Evolutionary conservation across 768 basidiomycete genomes (phyloP).

Genomic region (Sporobolomyces roseus): DNA sequence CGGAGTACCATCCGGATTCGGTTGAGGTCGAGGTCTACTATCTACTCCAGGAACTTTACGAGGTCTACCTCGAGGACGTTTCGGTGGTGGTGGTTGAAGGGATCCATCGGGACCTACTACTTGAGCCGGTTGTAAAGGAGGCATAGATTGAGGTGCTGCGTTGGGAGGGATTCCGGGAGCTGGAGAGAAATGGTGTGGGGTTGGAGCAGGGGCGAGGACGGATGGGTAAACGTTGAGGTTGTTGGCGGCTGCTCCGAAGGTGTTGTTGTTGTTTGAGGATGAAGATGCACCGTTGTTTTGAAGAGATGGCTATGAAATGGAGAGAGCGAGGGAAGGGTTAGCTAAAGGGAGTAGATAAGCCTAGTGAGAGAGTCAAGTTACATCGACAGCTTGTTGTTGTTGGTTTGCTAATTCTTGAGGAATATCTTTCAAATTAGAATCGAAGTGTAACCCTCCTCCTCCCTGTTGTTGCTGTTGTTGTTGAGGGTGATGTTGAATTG

Average conservation of each 20-base stretch:
- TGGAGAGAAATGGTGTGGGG: neutral
- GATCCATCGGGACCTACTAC: neutral
- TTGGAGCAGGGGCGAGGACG: neutral
- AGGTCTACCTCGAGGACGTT: slow-evolving; percentile 36
- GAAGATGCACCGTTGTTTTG: no score
- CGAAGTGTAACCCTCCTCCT: slow-evolving; percentile 20
- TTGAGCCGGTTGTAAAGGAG: slow-evolving; percentile 16
- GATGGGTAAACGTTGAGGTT: slow-evolving; percentile 19
- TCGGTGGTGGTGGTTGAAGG: neutral
- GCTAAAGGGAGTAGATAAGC: neutral
- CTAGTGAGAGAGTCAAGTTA: no score
- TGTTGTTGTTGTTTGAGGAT: no score
- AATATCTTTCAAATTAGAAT: slow-evolving; percentile 32
- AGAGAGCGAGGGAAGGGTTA: neutral
- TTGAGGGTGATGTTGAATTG: slow-evolving; percentile 4
- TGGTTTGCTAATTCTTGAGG: slow-evolving; percentile 9
- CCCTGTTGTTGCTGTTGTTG: neutral
- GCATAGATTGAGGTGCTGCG: slow-evolving; percentile 10
- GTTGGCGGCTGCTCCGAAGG: no score
- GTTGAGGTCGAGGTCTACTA: neutral
- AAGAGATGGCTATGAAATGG: neutral
- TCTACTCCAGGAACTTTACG: slow-evolving; percentile 38
- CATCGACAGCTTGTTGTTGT: neutral
- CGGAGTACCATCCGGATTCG: neutral
- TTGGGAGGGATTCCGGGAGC: slow-evolving; percentile 20